Evolutionary conservation across 306 rosid species (phyloP).

Genomic region (Coriaria nepalensis): DNA sequence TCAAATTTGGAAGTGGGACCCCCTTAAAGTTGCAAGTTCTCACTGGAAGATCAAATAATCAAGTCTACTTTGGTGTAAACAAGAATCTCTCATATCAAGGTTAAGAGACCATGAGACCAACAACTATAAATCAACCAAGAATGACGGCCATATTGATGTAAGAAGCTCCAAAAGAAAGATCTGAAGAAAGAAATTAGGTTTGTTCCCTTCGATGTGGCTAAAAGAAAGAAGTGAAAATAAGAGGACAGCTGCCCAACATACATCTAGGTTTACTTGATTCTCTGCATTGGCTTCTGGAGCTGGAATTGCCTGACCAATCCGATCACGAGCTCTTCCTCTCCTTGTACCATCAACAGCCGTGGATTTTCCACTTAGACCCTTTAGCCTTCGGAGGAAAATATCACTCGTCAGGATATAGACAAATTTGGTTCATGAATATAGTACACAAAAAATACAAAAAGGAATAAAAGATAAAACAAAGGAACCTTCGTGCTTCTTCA

Average conservation of each 20-base stretch:
- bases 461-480: constrained; percentile 11
- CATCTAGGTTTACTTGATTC: constrained; percentile 80
- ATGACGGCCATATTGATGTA: too few relatives aligned
- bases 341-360: constrained; percentile 50
- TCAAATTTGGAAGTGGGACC: too few relatives aligned
- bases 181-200: too few relatives aligned
- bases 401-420: constrained; percentile 13
- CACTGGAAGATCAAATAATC: too few relatives aligned
- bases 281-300: constrained; percentile 99
- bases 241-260: constrained; percentile 20
- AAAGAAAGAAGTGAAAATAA: background rate
- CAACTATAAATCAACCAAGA: too few relatives aligned
- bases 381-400: constrained; percentile 48
- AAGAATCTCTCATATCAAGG: too few relatives aligned
- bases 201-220: too few relatives aligned
- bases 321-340: constrained; percentile 64
- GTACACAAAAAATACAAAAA: constrained; percentile 13
- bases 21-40: too few relatives aligned
- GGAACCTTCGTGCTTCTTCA: constrained; percentile 90
- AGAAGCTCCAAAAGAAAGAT: too few relatives aligned
- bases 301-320: constrained; percentile 63
- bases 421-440: background rate
- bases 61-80: too few relatives aligned
- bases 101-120: too few relatives aligned
- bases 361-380: constrained; percentile 55